These are phyloP conservation scores for Elongisporangium prolatum DNA, from an alignment of 352 stramenopile genomes.

Conservation along the genomic window DNA sequence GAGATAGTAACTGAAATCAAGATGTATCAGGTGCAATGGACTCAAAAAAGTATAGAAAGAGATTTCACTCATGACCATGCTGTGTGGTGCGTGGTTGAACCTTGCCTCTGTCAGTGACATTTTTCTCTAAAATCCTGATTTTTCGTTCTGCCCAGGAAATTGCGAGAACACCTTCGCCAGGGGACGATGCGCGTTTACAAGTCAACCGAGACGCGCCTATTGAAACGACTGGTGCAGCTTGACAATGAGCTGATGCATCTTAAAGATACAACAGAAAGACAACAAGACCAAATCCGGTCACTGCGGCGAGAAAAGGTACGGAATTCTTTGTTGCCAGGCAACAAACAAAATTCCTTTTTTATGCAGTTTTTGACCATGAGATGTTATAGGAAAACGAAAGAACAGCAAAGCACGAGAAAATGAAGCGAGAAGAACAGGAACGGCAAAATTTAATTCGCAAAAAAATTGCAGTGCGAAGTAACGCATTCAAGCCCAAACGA, in stretches of 20 bases:
- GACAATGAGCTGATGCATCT: no score
- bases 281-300: no score
- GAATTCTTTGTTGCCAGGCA: background rate
- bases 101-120: no score
- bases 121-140: no score
- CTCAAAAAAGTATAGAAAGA: conserved; percentile 7
- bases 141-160: background rate
- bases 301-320: conserved; percentile 19
- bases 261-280: no score
- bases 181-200: background rate
- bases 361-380: background rate
- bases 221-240: no score
- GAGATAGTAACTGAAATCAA: conserved; percentile 4
- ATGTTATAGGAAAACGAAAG: conserved; percentile 21
- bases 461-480: conserved; percentile 18
- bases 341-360: no score
- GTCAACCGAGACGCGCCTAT: no score
- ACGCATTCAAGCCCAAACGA: conserved; percentile 12
- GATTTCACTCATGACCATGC: conserved; percentile 14
- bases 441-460: conserved; percentile 16
- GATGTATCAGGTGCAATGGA: conserved; percentile 26
- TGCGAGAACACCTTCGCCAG: background rate
- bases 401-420: conserved; percentile 11
- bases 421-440: conserved; percentile 16
- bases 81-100: conserved; percentile 15